Percentiles rank a stretch among this genome's conserved stretches.
phyloP scores from a whole-genome alignment of 805 yeast species.

The Metschnikowia bowlesiae region DNA sequence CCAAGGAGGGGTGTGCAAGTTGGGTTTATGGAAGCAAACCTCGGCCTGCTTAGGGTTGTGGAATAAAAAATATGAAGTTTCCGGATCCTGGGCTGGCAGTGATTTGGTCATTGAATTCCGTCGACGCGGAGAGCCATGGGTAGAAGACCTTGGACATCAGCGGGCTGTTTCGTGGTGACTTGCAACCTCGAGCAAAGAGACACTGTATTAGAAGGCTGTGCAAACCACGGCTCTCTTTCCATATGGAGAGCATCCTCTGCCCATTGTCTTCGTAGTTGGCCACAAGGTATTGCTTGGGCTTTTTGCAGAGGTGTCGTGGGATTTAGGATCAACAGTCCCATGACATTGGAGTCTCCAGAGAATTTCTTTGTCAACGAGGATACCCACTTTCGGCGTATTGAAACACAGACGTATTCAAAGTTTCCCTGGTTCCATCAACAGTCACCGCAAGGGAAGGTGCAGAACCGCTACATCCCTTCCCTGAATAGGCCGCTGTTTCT shows the following conservation, averaged over 20 bases:
- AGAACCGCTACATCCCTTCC: too few species aligned
- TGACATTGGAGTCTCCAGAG: conserved; percentile 90
- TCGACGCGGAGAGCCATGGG: conserved; percentile 57
- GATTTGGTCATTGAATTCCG: conserved; percentile 63
- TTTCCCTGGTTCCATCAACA: conserved; percentile 94
- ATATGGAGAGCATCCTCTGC: conserved; percentile 88
- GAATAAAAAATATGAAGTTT: conserved; percentile 72
- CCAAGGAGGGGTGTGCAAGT: conserved; percentile 80
- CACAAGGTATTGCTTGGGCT: conserved; percentile 47
- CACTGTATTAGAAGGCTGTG: conserved; percentile 51
- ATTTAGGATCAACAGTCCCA: conserved; percentile 83
- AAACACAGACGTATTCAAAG: conserved; percentile 74
- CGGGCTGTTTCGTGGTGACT: conserved; percentile 45
- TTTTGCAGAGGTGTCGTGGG: conserved; percentile 51
- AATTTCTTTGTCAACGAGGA: conserved; percentile 88
- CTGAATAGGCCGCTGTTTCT: too few species aligned
- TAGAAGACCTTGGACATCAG: conserved; percentile 65
- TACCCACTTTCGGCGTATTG: conserved; percentile 80
- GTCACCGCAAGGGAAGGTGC: conserved; percentile 51
- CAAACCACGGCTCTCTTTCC: conserved; percentile 88
- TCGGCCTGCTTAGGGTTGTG: conserved; percentile 59
- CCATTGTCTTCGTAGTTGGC: conserved; percentile 69
- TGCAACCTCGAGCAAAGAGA: conserved; percentile 52
- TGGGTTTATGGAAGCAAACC: conserved; percentile 66
- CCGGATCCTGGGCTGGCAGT: conserved; percentile 83